Conservation (phyloP, 2,329 filamentous ascomycete species). For the Calonectria henricotiae region DNA sequence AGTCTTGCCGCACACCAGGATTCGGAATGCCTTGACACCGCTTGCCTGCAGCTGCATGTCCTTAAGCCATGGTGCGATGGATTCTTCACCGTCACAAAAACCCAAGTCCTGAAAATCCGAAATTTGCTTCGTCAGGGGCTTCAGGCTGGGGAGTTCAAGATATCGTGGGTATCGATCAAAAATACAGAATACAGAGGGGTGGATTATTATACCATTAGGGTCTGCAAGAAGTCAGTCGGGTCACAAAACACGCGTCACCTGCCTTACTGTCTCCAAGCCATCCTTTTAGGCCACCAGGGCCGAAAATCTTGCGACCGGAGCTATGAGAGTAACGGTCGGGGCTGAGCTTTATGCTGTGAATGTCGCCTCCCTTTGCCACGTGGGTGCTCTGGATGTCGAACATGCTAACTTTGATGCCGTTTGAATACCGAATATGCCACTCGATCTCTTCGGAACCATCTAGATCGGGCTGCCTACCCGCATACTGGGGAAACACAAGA, state of each 20-base stretch:
- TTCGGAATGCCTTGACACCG: constrained; percentile 50
- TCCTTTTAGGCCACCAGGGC: constrained; percentile 35
- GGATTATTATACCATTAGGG: constrained; percentile 45
- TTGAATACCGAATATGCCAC: constrained; percentile 46
- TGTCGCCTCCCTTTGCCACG: constrained; percentile 21
- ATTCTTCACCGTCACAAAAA: constrained; percentile 31
- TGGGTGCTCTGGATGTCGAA: constrained; percentile 50
- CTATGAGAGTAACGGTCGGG: constrained; percentile 42
- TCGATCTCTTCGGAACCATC: constrained; percentile 51
- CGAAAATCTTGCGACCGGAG: constrained; percentile 44
- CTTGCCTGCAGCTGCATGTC: constrained; percentile 49
- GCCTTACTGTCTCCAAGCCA: constrained; percentile 42
- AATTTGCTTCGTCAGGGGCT: constrained; percentile 42
- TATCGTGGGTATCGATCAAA: constrained; percentile 48
- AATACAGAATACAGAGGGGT: constrained; percentile 49
- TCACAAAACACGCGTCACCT: fast-evolving
- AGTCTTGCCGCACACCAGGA: constrained; percentile 50
- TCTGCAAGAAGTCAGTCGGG: neutral
- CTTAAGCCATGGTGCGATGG: constrained; percentile 46
- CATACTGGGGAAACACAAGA: constrained; percentile 48
- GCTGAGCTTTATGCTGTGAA: constrained; percentile 44
- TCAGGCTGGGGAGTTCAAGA: constrained; percentile 44
- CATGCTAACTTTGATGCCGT: constrained; percentile 47
- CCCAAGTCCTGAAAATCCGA: constrained; percentile 46
- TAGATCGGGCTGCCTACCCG: constrained; percentile 44